Evolutionary conservation across 305 asterid species (phyloP).

Genomic region (Fraxinus sp.): DNA sequence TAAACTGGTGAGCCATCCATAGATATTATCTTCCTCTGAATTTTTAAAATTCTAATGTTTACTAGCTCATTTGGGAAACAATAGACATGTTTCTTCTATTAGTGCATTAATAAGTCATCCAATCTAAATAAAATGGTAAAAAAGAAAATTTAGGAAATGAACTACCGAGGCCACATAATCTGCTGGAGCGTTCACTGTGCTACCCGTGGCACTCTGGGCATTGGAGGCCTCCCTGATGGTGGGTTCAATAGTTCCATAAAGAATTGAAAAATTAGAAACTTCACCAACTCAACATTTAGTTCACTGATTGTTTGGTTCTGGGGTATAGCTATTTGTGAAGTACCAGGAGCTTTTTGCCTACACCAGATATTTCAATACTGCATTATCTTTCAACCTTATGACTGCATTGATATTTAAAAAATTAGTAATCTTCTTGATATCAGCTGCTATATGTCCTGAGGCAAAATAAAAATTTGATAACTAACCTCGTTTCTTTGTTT

Average conservation of each 20-base stretch:
- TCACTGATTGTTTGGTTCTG: constrained; percentile 5
- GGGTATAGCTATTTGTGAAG: constrained; percentile 11
- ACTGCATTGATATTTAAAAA: constrained; percentile 4
- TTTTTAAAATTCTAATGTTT: not conserved
- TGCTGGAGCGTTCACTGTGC: not conserved
- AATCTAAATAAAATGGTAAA: not conserved
- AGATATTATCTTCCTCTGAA: constrained; percentile 1
- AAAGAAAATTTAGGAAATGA: not conserved
- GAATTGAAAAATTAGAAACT: not conserved
- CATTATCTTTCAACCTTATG: not conserved
- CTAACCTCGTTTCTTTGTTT: not conserved
- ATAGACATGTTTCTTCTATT: not conserved
- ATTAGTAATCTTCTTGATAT: constrained; percentile 10
- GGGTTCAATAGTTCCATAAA: not conserved
- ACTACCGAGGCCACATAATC: not conserved
- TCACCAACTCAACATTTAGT: not conserved
- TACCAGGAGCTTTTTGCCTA: constrained; percentile 6
- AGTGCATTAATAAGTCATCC: not conserved
- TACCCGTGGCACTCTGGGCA: not conserved
- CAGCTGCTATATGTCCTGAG: not conserved
- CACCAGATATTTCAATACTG: constrained; percentile 6
- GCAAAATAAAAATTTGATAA: not conserved
- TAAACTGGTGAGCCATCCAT: constrained; percentile 75
- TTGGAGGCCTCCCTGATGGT: not conserved
- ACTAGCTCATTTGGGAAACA: not conserved